Percentiles rank a stretch among this genome's conserved stretches.
phyloP scores from a whole-genome alignment of 108 stramenopile species.

The Cylindrotheca closterium region DNA sequence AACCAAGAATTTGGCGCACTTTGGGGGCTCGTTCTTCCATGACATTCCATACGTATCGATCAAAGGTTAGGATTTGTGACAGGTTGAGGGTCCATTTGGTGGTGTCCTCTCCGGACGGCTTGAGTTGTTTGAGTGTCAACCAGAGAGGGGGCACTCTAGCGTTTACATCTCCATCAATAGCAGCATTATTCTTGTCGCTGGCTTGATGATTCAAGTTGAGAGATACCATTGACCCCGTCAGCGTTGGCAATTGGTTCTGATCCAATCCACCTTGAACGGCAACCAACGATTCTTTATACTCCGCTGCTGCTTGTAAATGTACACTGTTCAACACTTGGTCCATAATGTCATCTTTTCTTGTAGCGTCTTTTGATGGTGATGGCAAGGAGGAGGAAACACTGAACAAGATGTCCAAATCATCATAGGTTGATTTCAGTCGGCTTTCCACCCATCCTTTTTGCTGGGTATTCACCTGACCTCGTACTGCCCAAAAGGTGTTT shows the following conservation, averaged over 20 bases:
- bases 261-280: slow-evolving; percentile 9
- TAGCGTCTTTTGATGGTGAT: background rate
- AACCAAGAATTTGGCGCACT: slow-evolving; percentile 29
- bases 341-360: background rate
- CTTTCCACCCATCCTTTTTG: background rate
- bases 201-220: slow-evolving; percentile 20
- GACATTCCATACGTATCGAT: slow-evolving; percentile 28
- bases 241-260: background rate
- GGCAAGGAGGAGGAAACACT: background rate
- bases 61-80: slow-evolving; percentile 31
- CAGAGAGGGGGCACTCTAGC: slow-evolving; percentile 18
- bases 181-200: background rate
- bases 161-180: background rate
- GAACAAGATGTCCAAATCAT: background rate
- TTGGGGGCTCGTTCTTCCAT: slow-evolving; percentile 33
- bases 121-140: slow-evolving; percentile 32
- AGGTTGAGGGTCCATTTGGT: slow-evolving; percentile 25
- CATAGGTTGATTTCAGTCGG: background rate
- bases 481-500: background rate
- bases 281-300: slow-evolving; percentile 27
- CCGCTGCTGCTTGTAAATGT: slow-evolving; percentile 23
- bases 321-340: background rate
- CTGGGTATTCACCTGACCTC: background rate
- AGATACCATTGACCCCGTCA: slow-evolving; percentile 7
- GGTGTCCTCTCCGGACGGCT: background rate